Conservation (phyloP, 1,139 yeast species). For the Hemisphaericaspora lyxosophila region DNA sequence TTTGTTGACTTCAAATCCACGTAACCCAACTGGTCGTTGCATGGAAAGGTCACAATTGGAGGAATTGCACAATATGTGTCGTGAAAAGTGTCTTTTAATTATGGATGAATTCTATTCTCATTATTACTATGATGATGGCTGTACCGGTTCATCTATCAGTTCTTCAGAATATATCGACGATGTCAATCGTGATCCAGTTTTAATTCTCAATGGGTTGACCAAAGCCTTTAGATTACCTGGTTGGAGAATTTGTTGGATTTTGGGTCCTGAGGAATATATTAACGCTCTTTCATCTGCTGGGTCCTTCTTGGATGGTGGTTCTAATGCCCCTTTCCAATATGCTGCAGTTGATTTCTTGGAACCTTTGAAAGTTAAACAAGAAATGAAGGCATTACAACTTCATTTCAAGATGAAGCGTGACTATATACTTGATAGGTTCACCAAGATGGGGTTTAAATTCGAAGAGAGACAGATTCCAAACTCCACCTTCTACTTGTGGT, state of each 20-base stretch:
- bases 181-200: slow-evolving; percentile 61
- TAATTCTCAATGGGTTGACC: slow-evolving; percentile 63
- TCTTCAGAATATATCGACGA: slow-evolving; percentile 58
- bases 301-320: slow-evolving; percentile 64
- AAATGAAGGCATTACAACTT: slow-evolving; percentile 60
- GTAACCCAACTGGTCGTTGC: slow-evolving; percentile 67
- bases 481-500: slow-evolving; percentile 66
- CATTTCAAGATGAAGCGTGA: slow-evolving; percentile 66
- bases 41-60: slow-evolving; percentile 53
- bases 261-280: slow-evolving; percentile 66
- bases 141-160: slow-evolving; percentile 56
- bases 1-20: slow-evolving; percentile 59
- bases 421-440: slow-evolving; percentile 52
- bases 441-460: slow-evolving; percentile 58
- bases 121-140: slow-evolving; percentile 59
- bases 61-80: slow-evolving; percentile 56
- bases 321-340: slow-evolving; percentile 64
- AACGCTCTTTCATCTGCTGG: slow-evolving; percentile 62
- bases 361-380: slow-evolving; percentile 50
- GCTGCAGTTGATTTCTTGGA: slow-evolving; percentile 61
- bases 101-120: slow-evolving; percentile 72
- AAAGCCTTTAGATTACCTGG: slow-evolving; percentile 69
- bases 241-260: slow-evolving; percentile 69
- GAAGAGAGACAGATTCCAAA: slow-evolving; percentile 50
- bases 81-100: slow-evolving; percentile 56